Base-by-base conservation (phyloP, 75 land plant species). In the Pinus albicaulis region DNA sequence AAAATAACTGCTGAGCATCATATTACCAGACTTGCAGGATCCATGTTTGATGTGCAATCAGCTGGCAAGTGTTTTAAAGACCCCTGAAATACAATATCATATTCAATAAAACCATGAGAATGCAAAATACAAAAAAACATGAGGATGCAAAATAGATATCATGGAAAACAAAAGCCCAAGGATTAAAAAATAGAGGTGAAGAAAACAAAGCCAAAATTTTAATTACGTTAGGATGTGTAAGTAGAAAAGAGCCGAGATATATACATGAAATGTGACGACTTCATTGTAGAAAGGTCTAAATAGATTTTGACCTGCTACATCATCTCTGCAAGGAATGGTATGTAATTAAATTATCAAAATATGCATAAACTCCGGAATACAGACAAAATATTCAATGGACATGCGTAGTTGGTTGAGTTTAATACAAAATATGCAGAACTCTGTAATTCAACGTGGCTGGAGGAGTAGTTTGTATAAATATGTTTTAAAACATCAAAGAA, bases 1-100 rank as follows among this genome's bases (percentile, higher is more conserved):
- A 36, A 36, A n/a, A 55, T 56, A 60, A 36, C 5, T 36, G 5
- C 4, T 36, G 38, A 36, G 4, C 5, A 36, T 64, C 48, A 44
- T 24, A 66, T 5, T 52, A 52, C 3, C 20, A 65, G 7, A 20
- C 23, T 28, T 23, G 11, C 1, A 76, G 89, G 84, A 28, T 57
- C 55, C 73, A 74, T 6, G 57, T 15, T 81, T n/a, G 86, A 74
- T 11, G 88, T 83, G 63, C 91, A 89, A 3, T 75, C 80, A 57
- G 71, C 12, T 2, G 87, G 85, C 74, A 86, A 81, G 56, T 74
- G 78, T 74, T 79, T 89, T 59, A 80, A 85, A 16, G 85, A 79
- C n/a, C 80, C 84, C 87, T 86, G 56, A 52, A 70, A 34, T 10
- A 13, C 52, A 75, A 71, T 3, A 14, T 12, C 16, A 14, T 22